Percentiles rank a stretch among this genome's conserved stretches.
Conservation (phyloP, 306 rosid genomes). For the Medicago ruthenica region DNA sequence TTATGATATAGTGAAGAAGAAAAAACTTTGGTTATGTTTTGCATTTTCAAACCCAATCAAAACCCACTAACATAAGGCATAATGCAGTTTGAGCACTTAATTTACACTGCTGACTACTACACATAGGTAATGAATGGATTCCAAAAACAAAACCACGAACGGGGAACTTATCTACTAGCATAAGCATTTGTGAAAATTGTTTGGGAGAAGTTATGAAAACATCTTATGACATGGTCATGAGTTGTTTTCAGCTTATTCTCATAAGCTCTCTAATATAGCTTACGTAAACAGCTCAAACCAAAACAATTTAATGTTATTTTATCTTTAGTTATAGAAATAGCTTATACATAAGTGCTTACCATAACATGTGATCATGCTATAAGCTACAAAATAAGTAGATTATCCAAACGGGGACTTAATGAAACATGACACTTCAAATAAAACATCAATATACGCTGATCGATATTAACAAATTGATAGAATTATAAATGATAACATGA, state of each 20-base stretch:
- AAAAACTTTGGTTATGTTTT: neutral
- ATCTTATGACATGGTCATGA: too few relatives aligned
- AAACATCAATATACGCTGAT: too few relatives aligned
- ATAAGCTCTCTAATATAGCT: too few relatives aligned
- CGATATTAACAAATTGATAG: neutral
- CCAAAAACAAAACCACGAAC: neutral
- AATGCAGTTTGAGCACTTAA: slow-evolving; percentile 2
- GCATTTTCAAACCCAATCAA: neutral
- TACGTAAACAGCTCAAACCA: too few relatives aligned
- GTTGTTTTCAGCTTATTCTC: too few relatives aligned
- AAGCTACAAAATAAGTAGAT: neutral
- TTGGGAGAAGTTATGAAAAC: too few relatives aligned
- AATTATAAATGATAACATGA: neutral
- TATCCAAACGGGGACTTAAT: neutral
- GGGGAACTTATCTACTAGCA: neutral
- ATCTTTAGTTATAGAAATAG: too few relatives aligned
- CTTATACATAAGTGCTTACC: neutral
- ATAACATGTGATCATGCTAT: too few relatives aligned
- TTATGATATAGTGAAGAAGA: neutral
- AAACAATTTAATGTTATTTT: too few relatives aligned
- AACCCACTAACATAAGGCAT: neutral
- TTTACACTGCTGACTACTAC: neutral
- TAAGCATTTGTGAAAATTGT: too few relatives aligned
- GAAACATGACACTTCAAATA: neutral
- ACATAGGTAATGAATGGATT: neutral